These are phyloP conservation scores for Miscanthus lutarioriparius DNA, from an alignment of 176 grass and related monocot genomes.

Conservation along the genomic window DNA sequence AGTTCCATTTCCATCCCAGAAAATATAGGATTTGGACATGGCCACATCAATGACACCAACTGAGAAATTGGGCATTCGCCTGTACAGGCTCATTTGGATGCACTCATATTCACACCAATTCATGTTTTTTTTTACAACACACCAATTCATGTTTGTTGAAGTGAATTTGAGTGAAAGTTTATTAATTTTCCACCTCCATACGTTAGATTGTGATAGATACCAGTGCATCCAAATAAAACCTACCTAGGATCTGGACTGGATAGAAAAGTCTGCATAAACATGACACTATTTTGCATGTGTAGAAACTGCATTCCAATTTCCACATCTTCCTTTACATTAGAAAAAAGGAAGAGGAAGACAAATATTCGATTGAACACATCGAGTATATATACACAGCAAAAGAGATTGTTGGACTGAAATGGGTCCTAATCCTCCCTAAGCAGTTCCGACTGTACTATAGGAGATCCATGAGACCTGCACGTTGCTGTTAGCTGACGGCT, in stretches of 20 bases:
- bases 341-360: neutral
- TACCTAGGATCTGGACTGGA: neutral
- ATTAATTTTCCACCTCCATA: no score
- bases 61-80: no score
- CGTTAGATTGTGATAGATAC: no score
- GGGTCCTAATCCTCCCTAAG: conserved; percentile 5
- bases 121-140: no score
- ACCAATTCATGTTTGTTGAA: no score
- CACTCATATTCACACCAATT: no score
- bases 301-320: neutral
- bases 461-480: conserved; percentile 1
- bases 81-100: no score
- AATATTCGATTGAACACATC: conserved; percentile 2
- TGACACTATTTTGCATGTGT: neutral
- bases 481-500: conserved; percentile 41
- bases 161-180: no score
- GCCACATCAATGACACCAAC: no score
- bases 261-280: neutral
- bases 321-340: neutral
- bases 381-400: neutral
- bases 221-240: no score
- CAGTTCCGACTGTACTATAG: conserved; percentile 20
- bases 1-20: no score
- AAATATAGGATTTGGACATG: no score
- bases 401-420: neutral